Conservation (phyloP, 202 grass and related monocot genomes). For the Musa balbisiana region DNA sequence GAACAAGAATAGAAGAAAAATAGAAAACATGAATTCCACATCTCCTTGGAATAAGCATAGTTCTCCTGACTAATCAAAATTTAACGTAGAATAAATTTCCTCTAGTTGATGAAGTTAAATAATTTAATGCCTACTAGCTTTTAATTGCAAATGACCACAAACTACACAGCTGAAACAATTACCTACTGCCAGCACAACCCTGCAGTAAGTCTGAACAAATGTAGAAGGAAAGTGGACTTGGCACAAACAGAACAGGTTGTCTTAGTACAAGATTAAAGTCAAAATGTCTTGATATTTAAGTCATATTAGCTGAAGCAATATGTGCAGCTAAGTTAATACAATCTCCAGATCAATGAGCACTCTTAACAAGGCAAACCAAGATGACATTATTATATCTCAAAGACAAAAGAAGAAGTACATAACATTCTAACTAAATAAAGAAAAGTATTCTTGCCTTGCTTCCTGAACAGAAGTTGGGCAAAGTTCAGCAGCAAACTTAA, state of each 20-base stretch:
- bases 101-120: too few relatives aligned
- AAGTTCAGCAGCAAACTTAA: constrained; percentile 92
- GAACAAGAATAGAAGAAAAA: neutral
- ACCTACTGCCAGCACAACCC: neutral
- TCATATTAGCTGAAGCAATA: neutral
- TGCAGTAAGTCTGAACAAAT: neutral
- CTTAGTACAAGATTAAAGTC: too few relatives aligned
- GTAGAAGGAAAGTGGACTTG: neutral
- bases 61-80: neutral
- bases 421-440: neutral
- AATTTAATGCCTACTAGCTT: neutral
- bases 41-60: neutral
- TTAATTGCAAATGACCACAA: neutral
- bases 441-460: constrained; percentile 58
- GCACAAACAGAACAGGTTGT: neutral
- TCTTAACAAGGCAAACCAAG: neutral
- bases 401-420: neutral
- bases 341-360: neutral
- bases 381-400: neutral
- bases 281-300: neutral
- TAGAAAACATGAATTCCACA: too few relatives aligned
- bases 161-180: neutral
- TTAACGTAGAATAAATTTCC: neutral
- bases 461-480: constrained; percentile 80
- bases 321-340: neutral